Percentiles rank a stretch among this genome's conserved stretches.
Conservation (phyloP, 1,139 yeast genomes). For the Meyerozyma carpophila region DNA sequence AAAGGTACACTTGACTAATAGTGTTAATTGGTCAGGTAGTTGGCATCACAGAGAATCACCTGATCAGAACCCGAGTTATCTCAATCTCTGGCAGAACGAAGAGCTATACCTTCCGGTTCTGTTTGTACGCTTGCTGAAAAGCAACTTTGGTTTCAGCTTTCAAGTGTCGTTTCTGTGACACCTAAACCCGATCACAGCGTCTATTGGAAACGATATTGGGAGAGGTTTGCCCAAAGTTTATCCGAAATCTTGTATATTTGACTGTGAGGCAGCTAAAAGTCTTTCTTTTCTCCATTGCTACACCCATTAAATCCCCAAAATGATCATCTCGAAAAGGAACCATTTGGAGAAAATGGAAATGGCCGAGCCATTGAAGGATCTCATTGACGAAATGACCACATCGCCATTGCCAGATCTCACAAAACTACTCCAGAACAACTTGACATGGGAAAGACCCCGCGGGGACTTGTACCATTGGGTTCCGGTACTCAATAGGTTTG, state of each 20-base stretch:
- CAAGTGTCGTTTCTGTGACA: too few relatives aligned
- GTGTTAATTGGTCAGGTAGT: neutral
- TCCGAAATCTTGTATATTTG: too few relatives aligned
- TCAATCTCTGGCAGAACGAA: too few relatives aligned
- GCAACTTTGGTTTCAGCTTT: too few relatives aligned
- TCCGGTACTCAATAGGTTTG: constrained; percentile 69
- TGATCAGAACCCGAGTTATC: neutral
- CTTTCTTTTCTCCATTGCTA: neutral
- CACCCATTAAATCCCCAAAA: constrained; percentile 4
- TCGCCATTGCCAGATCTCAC: constrained; percentile 31
- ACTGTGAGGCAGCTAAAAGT: neutral
- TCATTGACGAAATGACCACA: constrained; percentile 30
- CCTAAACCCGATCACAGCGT: too few relatives aligned
- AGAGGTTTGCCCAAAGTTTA: too few relatives aligned
- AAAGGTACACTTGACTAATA: neutral
- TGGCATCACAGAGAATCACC: neutral
- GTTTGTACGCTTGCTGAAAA: too few relatives aligned
- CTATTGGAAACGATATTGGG: too few relatives aligned
- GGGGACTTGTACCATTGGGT: constrained; percentile 80
- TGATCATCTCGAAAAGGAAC: constrained; percentile 31
- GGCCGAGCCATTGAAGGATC: constrained; percentile 29
- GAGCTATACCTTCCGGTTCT: too few relatives aligned
- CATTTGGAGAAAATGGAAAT: constrained; percentile 28
- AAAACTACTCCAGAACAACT: constrained; percentile 19
- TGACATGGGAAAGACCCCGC: constrained; percentile 59